Percentiles rank a stretch among this genome's conserved stretches.
phyloP scores from a whole-genome alignment of 2,329 filamentous ascomycete genomes.

The Penicillium hesseltinei region DNA sequence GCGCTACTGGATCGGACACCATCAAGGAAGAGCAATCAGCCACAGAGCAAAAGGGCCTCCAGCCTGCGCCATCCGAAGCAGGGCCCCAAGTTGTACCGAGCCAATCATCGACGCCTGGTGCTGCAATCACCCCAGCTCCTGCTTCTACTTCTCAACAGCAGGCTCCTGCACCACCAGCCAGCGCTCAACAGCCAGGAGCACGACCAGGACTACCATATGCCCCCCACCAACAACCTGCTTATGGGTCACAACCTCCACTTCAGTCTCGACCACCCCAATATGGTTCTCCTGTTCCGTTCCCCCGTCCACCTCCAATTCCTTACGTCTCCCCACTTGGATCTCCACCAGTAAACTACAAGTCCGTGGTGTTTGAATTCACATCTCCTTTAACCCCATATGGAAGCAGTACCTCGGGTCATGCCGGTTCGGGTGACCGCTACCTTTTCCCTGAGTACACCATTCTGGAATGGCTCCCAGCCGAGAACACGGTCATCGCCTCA shows the following conservation, averaged over 20 bases:
- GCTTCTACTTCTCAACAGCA: constrained; percentile 21
- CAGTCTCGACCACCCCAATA: constrained; percentile 40
- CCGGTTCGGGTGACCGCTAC: constrained; percentile 48
- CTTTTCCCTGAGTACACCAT: constrained; percentile 51
- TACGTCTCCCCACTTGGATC: constrained; percentile 34
- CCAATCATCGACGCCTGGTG: constrained; percentile 10
- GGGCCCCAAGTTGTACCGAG: constrained; percentile 12
- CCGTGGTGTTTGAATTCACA: constrained; percentile 50
- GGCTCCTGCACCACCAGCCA: constrained; percentile 22
- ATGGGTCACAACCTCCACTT: constrained; percentile 34
- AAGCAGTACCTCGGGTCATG: constrained; percentile 41
- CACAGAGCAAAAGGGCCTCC: constrained; percentile 6
- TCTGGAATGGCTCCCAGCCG: constrained; percentile 47
- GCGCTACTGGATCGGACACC: constrained; percentile 14
- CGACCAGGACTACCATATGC: constrained; percentile 31
- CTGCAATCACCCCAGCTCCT: constrained; percentile 9
- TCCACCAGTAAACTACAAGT: constrained; percentile 43
- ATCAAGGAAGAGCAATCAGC: constrained; percentile 32
- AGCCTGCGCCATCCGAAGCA: constrained; percentile 10
- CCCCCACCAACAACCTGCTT: constrained; percentile 32
- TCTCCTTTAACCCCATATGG: constrained; percentile 43
- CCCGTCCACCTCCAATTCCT: constrained; percentile 18
- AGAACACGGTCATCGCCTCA: constrained; percentile 47
- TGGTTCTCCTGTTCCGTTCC: constrained; percentile 24
- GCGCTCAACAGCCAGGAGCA: constrained; percentile 23